A percentile compares a stretch with the other conserved stretches of the same genome.
phyloP scores from a whole-genome alignment of 2,329 filamentous ascomycete genomes.

The Aspergillus brasiliensis region DNA sequence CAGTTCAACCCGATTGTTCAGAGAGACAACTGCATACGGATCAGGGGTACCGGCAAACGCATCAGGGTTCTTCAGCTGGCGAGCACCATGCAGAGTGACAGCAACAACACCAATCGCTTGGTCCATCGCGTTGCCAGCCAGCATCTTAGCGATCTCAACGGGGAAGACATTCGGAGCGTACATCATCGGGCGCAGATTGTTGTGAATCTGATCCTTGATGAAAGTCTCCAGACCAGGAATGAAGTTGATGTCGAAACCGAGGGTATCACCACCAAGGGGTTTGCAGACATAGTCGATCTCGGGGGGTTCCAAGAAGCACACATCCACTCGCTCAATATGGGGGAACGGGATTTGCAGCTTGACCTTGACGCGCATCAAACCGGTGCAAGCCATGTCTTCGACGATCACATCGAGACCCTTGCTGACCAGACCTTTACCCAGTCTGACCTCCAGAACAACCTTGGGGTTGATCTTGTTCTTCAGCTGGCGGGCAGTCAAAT shows the following conservation, averaged over 20 bases:
- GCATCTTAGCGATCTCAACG: slow-evolving; percentile 97
- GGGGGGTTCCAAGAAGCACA: slow-evolving; percentile 89
- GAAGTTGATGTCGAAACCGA: slow-evolving; percentile 99
- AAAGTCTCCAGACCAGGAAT: slow-evolving; percentile 92
- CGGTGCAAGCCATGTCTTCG: slow-evolving; percentile 94
- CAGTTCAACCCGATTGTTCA: slow-evolving; percentile 80
- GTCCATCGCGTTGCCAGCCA: slow-evolving; percentile 89
- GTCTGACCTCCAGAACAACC: slow-evolving; percentile 87
- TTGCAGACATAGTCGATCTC: slow-evolving; percentile 97
- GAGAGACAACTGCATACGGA: slow-evolving; percentile 81
- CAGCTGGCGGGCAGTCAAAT: slow-evolving; percentile 86
- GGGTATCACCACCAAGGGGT: slow-evolving; percentile 88
- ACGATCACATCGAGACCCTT: slow-evolving; percentile 97
- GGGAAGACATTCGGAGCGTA: slow-evolving; percentile 97
- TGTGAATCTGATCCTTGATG: slow-evolving; percentile 95
- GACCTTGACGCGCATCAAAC: slow-evolving; percentile 94
- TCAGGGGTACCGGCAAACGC: slow-evolving; percentile 90
- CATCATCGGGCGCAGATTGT: slow-evolving; percentile 94
- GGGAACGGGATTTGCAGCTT: slow-evolving; percentile 96
- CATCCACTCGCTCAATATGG: slow-evolving; percentile 90
- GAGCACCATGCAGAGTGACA: slow-evolving; percentile 85
- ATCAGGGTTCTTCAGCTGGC: slow-evolving; percentile 92
- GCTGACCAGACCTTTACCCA: slow-evolving; percentile 95
- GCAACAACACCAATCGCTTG: slow-evolving; percentile 94
- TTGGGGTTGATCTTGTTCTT: slow-evolving; percentile 98